phyloP scores from a whole-genome alignment of 2,329 filamentous ascomycete genomes.

The Tetracladium maxilliforme region DNA sequence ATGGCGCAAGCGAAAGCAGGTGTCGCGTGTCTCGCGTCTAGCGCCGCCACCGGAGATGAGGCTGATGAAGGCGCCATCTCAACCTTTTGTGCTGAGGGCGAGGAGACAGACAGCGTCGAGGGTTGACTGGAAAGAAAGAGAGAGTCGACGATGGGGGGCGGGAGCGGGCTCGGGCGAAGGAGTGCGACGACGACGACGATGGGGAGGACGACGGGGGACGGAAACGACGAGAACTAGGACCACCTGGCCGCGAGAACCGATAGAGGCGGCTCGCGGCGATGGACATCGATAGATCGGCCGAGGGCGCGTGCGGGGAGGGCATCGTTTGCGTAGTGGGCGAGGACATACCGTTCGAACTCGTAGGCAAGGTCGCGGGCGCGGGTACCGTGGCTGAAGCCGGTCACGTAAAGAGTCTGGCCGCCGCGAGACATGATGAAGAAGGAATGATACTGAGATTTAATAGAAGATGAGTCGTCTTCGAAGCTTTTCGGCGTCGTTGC shows the following conservation, averaged over 20 bases:
- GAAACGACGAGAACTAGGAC: conserved; percentile 19
- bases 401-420: conserved; percentile 92
- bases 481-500: no score
- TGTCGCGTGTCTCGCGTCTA: no score
- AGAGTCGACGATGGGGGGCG: conserved; percentile 17
- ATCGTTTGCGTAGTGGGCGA: no score
- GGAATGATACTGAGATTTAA: no score
- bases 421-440: conserved; percentile 64
- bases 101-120: conserved; percentile 19
- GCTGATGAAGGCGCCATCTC: conserved; percentile 16
- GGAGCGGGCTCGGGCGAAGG: conserved; percentile 23
- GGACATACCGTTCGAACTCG: conserved; percentile 99
- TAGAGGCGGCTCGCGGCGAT: conserved; percentile 14
- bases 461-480: no score
- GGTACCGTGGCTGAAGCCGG: conserved; percentile 97
- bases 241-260: conserved; percentile 15
- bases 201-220: conserved; percentile 10
- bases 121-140: conserved; percentile 10
- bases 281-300: conserved; percentile 30
- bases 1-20: no score
- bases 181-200: conserved; percentile 26
- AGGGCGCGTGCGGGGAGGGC: no score
- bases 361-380: conserved; percentile 98
- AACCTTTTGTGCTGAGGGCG: no score
- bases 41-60: conserved; percentile 4